Percentiles rank a stretch among this genome's conserved stretches.
phyloP scores from a whole-genome alignment of 2,329 filamentous ascomycete species.

The Aspergillus japonicus region DNA sequence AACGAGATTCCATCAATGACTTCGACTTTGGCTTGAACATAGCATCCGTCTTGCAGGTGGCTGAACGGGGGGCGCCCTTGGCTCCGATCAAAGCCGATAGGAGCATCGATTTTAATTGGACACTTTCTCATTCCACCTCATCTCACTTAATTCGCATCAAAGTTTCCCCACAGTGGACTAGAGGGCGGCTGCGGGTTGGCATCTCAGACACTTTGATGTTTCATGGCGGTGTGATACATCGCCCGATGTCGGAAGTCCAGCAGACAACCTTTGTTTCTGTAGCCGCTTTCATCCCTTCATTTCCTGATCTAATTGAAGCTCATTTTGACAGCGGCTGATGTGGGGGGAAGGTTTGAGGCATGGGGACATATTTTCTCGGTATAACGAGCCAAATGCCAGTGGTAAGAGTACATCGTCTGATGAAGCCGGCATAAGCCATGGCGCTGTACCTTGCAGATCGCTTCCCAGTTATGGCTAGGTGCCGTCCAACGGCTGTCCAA shows the following conservation, averaged over 20 bases:
- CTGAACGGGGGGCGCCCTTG: background rate
- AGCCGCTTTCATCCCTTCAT: slow-evolving; percentile 6
- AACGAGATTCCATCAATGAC: slow-evolving; percentile 23
- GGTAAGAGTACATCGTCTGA: background rate
- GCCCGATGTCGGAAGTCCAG: background rate
- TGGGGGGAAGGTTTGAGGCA: background rate
- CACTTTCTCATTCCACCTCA: background rate
- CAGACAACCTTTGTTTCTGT: background rate
- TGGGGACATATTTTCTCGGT: background rate
- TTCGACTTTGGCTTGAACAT: background rate
- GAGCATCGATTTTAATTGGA: background rate
- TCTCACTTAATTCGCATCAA: background rate
- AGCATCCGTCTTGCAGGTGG: background rate
- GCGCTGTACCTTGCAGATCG: slow-evolving; percentile 16
- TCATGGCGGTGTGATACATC: background rate
- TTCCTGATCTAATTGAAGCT: background rate
- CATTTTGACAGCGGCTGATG: background rate
- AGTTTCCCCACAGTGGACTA: background rate
- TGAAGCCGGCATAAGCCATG: background rate
- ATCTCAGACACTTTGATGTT: background rate
- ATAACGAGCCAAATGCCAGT: background rate
- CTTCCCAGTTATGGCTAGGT: slow-evolving; percentile 12
- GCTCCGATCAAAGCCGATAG: background rate
- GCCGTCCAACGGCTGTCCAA: slow-evolving; percentile 4
- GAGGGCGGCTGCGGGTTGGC: background rate